Evolutionary conservation across 2,329 filamentous ascomycete species (phyloP), one percentile per base, ranked within the genome.

Genomic region (Clathrospora elynae): DNA sequence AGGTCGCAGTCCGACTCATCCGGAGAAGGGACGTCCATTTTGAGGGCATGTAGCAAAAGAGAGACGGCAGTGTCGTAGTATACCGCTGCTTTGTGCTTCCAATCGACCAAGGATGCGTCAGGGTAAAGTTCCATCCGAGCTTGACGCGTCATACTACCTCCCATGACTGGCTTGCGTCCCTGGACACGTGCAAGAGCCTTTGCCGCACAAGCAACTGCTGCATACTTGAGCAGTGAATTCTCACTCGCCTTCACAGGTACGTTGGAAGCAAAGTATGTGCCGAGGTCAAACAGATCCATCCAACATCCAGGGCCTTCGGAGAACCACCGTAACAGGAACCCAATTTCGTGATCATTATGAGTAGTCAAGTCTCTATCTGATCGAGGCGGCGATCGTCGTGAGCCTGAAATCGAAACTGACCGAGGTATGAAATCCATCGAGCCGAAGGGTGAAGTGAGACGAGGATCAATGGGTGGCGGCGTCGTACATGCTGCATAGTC

Each of bases 31-130:
- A 66, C 47, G 44, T 69, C 65, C 22, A 57, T 55, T 42, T 70
- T 69, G 33, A 71, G 43, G 19, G 67, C 64, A 23, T 68, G 64
- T 6, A 70, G 55, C 6, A 71, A 68, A 2, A 79, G 72, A 3
- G 79, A 78, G 11, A 81, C 77, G 1, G 79, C 79, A 49, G 74
- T 73, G 48, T 83, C 80, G 61, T 83, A 83, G 57, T 84, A 83
- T 38, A 81, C 79, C 0, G 79, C 78, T 2, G 77, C 79, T 48
- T 82, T 81, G 56, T 82, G 79, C 42, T 75, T 77, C 80, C 81
- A 83, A 53, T 83, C 78, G 4, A 79, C 71, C 14, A 72, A 61
- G 14, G 63, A 58, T 0, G 71, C 62, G 35, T 77, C 75, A 11
- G 78, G 75, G 49, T 78, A 79, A 2, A 73, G 58, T 56, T 83